Evolutionary conservation across 768 basidiomycete genomes (phyloP), one percentile per base, ranked within the genome.

Genomic region (Boletus rufocinnamomeus): DNA sequence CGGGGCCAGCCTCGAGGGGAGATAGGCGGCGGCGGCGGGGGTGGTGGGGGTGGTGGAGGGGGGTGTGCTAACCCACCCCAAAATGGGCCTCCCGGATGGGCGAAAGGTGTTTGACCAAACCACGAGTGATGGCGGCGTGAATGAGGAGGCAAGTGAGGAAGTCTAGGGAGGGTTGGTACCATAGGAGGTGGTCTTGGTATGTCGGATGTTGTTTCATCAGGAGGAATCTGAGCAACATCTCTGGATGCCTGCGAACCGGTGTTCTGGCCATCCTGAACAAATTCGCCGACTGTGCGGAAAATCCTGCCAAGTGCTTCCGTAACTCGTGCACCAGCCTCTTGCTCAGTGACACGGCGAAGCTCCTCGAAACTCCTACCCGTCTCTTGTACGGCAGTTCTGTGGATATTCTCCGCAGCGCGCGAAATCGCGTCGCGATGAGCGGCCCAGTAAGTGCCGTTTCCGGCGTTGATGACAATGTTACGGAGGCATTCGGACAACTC

Each of bases 401-500:
- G 77, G 9, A 88, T 65, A 37, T 81, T 77, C 35, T 81, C 79
- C 4, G 84, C 85, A 21, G 84, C 82, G 23, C 82, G 81, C 9
- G 84, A 80, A 45, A 90, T 71, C 3, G 81, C 75, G 10, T 82
- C 81, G 49, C 86, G 82, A 64, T 90, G 87, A 30, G 79, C 71
- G 37, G 75, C 70, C 89, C 88, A 93, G 67, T 93, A 92, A 10
- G 80, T 76, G 25, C 89, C 90, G 51, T 76, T 82, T 6, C 79
- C 76, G 5, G 86, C 76, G 62, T 91, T 89, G 50, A 76, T 75
- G 46, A 84, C 69, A 35, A 93, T 82, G 66, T 82, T 85, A 56
- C 83, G 85, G 56, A 93, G 68, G 45, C 80, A 81, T 55, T 88
- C 85, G 4, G 86, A 81, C 13, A 93, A 71, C 61, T 93, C 89